Base-by-base conservation (phyloP, 495 filamentous ascomycete species). In the Aspergillus kassunensis region DNA sequence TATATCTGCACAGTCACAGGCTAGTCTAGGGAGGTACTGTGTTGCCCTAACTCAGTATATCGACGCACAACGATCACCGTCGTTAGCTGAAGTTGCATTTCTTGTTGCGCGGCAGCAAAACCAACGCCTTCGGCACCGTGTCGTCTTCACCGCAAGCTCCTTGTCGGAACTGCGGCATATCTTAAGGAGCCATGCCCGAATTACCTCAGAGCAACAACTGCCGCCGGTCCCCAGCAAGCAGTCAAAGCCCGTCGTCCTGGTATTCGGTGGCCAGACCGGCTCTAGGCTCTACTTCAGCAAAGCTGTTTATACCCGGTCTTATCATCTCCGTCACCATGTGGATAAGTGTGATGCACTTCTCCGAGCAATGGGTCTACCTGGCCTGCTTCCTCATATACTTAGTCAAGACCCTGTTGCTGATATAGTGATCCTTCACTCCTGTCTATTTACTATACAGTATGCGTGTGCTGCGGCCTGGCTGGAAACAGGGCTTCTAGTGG, bases 331-430 rank as follows among this genome's bases (percentile, higher is more conserved):
- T 12, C 12, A 74, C 50, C 51, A 74, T 1, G 7, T 46, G 1
- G 62, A 75, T 19, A 25, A 50, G 2, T 74, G 71, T 31, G 57
- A 79, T 44, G 24, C 51, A 0, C 48, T 60, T 6, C 24, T 70
- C 4, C 47, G 40, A 0, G 30, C 42, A 0, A 18, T 72, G n/a
- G 73, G 73, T 3, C 47, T 62, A 6, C 47, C 46, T 8, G 57
- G 67, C 4, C 55, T 81, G 7, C 71, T 65, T 45, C 78, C 78
- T 3, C 59, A 18, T 1, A 73, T 83, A 16, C 80, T 79, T 33
- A 59, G 71, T 23, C 35, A 46, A 0, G 51, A 58, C 0, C 60
- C 71, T 7, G 52, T 74, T 6, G 21, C 56, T 0, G 64, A 77
- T 43, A 19, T 69, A 1, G 70, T 76, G 4, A 48, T 53, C 3